These are phyloP conservation scores for Adansonia digitata DNA, from an alignment of 345 rosid genomes.

Conservation along the genomic window DNA sequence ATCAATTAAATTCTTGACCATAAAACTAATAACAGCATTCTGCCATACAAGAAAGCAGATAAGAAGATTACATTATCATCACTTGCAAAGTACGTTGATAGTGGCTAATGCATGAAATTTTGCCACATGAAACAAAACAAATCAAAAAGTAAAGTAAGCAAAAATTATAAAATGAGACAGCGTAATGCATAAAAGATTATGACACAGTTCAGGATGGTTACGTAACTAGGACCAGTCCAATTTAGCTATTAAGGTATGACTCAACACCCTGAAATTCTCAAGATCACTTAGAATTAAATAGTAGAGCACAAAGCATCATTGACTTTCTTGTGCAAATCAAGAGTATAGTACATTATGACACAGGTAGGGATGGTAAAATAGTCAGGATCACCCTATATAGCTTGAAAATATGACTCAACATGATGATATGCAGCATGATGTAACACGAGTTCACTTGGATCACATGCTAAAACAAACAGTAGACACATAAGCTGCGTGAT, in stretches of 20 bases:
- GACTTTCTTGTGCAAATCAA: not conserved
- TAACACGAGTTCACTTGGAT: not conserved
- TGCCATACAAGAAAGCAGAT: not conserved
- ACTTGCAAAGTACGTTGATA: not conserved
- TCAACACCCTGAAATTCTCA: not conserved
- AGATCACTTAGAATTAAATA: not conserved
- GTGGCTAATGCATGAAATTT: no score
- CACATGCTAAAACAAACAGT: not conserved
- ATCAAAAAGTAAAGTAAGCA: no score
- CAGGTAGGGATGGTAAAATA: not conserved
- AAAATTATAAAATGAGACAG: not conserved
- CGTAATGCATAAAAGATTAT: not conserved
- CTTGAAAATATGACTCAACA: not conserved
- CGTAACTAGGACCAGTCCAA: not conserved
- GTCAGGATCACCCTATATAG: not conserved
- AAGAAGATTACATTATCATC: not conserved
- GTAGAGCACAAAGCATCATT: no score
- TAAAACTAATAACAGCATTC: conserved; percentile 13
- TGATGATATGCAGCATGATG: not conserved
- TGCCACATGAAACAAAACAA: no score
- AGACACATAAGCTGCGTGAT: not conserved
- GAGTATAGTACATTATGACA: not conserved
- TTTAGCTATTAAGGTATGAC: not conserved
- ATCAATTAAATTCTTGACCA: conserved; percentile 12
- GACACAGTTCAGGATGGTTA: not conserved